Conservation (phyloP, 768 basidiomycete species). For the Gymnopilus junonius region DNA sequence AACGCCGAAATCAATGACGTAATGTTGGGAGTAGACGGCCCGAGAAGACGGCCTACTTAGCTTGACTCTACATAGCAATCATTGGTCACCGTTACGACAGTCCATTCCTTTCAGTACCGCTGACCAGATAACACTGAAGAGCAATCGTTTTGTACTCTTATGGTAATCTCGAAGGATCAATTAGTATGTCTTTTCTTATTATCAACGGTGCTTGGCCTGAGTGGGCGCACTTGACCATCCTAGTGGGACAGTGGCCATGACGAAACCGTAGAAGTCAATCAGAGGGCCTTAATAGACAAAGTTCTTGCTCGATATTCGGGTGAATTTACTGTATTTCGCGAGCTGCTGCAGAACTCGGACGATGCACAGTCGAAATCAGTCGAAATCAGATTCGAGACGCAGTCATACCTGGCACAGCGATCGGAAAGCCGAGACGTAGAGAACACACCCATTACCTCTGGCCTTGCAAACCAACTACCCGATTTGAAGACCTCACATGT, state of each 20-base stretch:
- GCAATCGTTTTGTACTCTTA: neutral
- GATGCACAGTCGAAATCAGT: slow-evolving; percentile 80
- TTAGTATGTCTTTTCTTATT: slow-evolving; percentile 14
- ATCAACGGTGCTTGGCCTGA: neutral
- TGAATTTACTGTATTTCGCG: slow-evolving; percentile 85
- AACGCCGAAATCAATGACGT: neutral
- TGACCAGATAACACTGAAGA: neutral
- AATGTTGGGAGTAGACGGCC: no score
- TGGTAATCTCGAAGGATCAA: slow-evolving; percentile 25
- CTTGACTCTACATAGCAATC: no score
- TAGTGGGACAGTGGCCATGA: slow-evolving; percentile 69
- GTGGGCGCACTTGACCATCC: neutral
- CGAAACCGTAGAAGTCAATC: slow-evolving; percentile 90
- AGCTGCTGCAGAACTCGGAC: slow-evolving; percentile 95
- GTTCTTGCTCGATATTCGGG: slow-evolving; percentile 95
- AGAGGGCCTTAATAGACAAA: slow-evolving; percentile 96
- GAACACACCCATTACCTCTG: neutral
- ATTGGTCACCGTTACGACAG: no score
- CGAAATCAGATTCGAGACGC: slow-evolving; percentile 82
- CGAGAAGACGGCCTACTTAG: no score
- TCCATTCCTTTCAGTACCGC: neutral
- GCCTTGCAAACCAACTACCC: slow-evolving; percentile 40
- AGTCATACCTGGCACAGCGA: slow-evolving; percentile 43
- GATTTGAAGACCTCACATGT: slow-evolving; percentile 69
- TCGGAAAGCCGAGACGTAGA: slow-evolving; percentile 18